Evolutionary conservation across 139 green algal species (phyloP), one percentile per base, ranked within the genome.

Genomic region (Mesostigma viride): DNA sequence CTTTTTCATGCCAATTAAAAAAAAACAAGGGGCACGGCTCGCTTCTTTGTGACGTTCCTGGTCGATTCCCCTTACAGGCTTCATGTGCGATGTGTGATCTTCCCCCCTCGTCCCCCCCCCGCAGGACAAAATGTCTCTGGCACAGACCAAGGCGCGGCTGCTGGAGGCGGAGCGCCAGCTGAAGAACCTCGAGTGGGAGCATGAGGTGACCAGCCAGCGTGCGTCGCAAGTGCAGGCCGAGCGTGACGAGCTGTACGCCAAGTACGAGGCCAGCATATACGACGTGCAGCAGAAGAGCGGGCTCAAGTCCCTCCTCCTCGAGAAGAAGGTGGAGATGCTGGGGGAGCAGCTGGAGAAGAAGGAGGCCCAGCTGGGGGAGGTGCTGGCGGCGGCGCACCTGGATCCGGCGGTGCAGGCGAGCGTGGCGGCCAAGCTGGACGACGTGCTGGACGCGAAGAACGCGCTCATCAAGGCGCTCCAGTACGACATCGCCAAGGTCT

Each of bases 101-200:
- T n/a, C n/a, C n/a, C n/a, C n/a, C n/a, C n/a, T n/a, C n/a, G n/a
- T n/a, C n/a, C n/a, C n/a, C n/a, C n/a, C n/a, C n/a, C n/a, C n/a
- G 5, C 60, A 67, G 60, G 85, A 94, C 73, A 86, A 87, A 68
- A 63, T 78, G 3, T 79, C 73, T n/a, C 72, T 94, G 36, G 47
- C 33, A 6, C 78, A 88, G 58, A 85, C 80, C 35, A 91, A 90
- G 71, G 78, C 81, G 22, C 81, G 88, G 28, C 79, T 95, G 62
- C 58, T 81, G 28, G 76, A 86, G 24, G 75, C 83, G 17, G 82
- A 94, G 74, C 89, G 89, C 77, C 80, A 86, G 69, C 64, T 84
- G 35, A 88, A 89, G 71, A 89, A 88, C 74, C 65, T 91, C 22
- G 88, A 94, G 51, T 93, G 86, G 88, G 87, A 95, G 73, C 80